Conservation (phyloP, 148 eudicot genomes). For the Vaccinium vitisidaea region DNA sequence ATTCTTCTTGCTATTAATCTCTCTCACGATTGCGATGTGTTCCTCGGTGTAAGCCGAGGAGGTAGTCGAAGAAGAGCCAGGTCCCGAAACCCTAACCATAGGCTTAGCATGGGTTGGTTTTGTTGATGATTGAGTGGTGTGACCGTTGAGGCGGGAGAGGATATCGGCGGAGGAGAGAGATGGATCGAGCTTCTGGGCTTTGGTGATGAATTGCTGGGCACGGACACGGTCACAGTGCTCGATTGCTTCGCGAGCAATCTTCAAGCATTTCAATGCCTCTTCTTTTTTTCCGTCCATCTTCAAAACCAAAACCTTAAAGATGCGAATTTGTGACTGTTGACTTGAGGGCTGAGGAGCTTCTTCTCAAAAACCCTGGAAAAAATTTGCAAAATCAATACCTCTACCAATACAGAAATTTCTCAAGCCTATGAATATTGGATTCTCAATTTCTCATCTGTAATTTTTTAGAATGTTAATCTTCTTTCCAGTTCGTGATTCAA, state of each 20-base stretch:
- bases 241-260: conserved; percentile 34
- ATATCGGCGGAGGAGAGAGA: conserved; percentile 37
- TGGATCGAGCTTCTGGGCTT: conserved; percentile 48
- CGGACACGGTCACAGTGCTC: conserved; percentile 36
- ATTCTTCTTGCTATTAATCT: conserved; percentile 48
- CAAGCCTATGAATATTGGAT: too few species aligned
- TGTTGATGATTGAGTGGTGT: conserved; percentile 8
- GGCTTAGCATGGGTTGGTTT: conserved; percentile 23
- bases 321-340: too few species aligned
- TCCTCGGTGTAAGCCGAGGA: conserved; percentile 33
- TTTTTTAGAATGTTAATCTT: too few species aligned
- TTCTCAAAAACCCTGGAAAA: too few species aligned
- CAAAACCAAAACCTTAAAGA: not conserved
- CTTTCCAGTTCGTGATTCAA: too few species aligned
- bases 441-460: too few species aligned
- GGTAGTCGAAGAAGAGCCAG: too few species aligned
- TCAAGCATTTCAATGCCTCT: conserved; percentile 45
- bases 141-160: conserved; percentile 14
- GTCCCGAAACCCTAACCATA: conserved; percentile 18
- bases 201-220: conserved; percentile 37
- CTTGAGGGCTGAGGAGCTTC: too few species aligned
- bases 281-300: conserved; percentile 54
- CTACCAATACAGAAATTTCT: too few species aligned
- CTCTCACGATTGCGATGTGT: conserved; percentile 42
- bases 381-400: too few species aligned